Evolutionary conservation across 768 basidiomycete genomes (phyloP), one percentile per base, ranked within the genome.

Genomic region (Nidularia sp.): DNA sequence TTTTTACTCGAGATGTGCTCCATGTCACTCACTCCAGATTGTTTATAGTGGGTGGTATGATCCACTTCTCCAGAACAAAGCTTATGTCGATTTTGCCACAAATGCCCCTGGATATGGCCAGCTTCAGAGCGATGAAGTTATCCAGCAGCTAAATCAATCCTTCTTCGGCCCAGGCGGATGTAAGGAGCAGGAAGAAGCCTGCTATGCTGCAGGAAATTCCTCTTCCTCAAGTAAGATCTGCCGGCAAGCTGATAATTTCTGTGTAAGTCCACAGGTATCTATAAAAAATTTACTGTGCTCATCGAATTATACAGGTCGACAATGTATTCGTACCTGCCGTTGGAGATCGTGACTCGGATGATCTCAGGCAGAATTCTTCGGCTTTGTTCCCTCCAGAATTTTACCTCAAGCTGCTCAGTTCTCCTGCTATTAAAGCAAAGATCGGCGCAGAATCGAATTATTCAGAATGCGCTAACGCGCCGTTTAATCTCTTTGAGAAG

Each of bases 91-190:
- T 34, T 87, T 86, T 51, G 81, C 83, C 0, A 75, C 74, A 0
- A 61, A 83, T 36, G 85, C 85, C 0, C 85, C 85, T 6, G 83
- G 84, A 10, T 87, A 86, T 55, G 85, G 85, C 4, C 83, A 76
- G 54, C 76, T 87, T 8, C 80, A 81, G 53, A 70, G 69, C 32
- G 69, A 77, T 42, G 53, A 58, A 3, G 75, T 80, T 1, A 62
- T 86, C 39, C 61, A 66, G 32, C 54, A 71, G 34, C 65, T 86
- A n/a, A 81, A 77, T 34, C 50, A 72, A 1, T 68, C 79, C 1
- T 84, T 70, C 59, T 84, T 75, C 55, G 64, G 62, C 6, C 42
- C 70, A 0, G 66, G 70, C 6, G 85, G 85, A 6, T 87, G 85
- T 54, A 60, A 70, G 45, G 80, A 68, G 5, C 81, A 82, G 59